Percentiles rank a stretch among this genome's conserved stretches.
phyloP scores from a whole-genome alignment of 2,329 filamentous ascomycete genomes.

The Colletotrichum scovillei region DNA sequence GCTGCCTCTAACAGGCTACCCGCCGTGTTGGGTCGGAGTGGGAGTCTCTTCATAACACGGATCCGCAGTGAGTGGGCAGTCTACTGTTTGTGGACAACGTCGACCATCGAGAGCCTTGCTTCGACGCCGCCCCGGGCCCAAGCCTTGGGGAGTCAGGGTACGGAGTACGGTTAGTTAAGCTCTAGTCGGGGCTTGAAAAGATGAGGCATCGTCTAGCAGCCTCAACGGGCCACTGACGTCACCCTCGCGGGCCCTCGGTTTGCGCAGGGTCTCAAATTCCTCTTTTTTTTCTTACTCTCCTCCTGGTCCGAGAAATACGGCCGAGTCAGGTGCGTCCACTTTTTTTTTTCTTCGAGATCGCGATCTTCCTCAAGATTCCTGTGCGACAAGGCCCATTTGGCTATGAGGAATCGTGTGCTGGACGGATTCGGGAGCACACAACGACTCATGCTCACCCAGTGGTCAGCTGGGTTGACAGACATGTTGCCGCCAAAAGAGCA shows the following conservation, averaged over 20 bases:
- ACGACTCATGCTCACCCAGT: neutral
- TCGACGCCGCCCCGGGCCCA: constrained; percentile 4
- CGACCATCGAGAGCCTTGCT: neutral
- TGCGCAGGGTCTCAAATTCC: constrained; percentile 23
- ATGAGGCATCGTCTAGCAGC: constrained; percentile 7
- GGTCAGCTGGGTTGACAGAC: neutral
- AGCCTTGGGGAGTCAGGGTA: neutral
- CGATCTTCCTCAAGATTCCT: neutral
- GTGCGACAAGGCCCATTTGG: neutral
- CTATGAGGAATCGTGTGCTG: neutral
- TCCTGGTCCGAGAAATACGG: constrained; percentile 3
- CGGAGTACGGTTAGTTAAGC: neutral
- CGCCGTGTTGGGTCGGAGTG: neutral
- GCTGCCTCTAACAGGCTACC: neutral
- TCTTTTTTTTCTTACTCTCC: neutral
- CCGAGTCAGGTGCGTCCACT: constrained; percentile 29
- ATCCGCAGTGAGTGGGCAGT: neutral
- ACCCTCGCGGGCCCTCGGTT: constrained; percentile 19
- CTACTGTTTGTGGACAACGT: neutral
- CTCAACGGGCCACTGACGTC: constrained; percentile 26
- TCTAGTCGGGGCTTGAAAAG: neutral
- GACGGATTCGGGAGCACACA: neutral
- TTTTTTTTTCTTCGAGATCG: constrained; percentile 7
- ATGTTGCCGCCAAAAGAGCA: neutral
- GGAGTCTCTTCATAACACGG: neutral